Evolutionary conservation across 805 yeast species (phyloP), one percentile per base, ranked within the genome.

Genomic region (Pichia occidentalis): DNA sequence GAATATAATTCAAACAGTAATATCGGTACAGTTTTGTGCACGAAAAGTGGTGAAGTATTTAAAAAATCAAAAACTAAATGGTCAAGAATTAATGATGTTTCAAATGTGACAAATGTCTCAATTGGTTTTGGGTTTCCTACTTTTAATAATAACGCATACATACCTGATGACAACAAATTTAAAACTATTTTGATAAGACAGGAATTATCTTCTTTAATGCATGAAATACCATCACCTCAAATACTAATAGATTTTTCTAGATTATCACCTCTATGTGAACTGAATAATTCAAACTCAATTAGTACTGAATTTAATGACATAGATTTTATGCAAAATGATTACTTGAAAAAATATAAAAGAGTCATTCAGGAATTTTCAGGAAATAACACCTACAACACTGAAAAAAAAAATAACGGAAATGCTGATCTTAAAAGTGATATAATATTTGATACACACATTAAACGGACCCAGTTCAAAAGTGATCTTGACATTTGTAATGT

Each of bases 161-260:
- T 26, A 11, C 25, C 36, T 6, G 86, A 82, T 51, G 68, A 78
- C 0, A 54, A 64, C 10, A 84, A 82, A 51, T 61, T 73, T 0
- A 78, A 84, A 0, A 83, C 83, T 60, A 78, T 77, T 0, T 75
- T 83, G 32, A 59, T 84, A 12, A 70, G 80, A 45, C 80, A 78
- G 45, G 87, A 82, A 35, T 57, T 70, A 9, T 78, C 73, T 45
- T 50, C 60, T n/a, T 54, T 82, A 1, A 84, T 85, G 0, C 62
- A 78, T n/a, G 56, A 69, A 26, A 55, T 80, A 12, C 61, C 61
- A 9, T 60, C 63, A 34, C 70, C 75, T 44, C 60, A 65, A 12
- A 62, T 81, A 26, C 48, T 65, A 10, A 56, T 59, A 24, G 87
- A 83, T 49, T 64, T 83, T 48, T 68, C 68, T 7, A 61, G 63